phyloP scores from a whole-genome alignment of 1,284 basidiomycete species.

The Schizophyllum commune region DNA sequence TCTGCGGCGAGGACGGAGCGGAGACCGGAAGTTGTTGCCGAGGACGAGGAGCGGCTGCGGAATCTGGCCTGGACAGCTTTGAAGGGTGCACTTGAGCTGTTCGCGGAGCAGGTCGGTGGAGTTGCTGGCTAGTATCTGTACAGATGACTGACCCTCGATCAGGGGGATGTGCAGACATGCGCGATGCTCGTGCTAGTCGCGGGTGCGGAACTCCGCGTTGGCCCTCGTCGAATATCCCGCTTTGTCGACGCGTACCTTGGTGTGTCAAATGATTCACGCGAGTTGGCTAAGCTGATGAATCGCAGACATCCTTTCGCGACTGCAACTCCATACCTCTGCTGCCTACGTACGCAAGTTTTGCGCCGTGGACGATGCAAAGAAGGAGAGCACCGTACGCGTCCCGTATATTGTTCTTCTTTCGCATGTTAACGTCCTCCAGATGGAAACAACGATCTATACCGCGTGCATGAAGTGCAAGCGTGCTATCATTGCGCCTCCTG shows the following conservation, averaged over 20 bases:
- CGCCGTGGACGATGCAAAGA: constrained; percentile 39
- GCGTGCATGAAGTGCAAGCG: constrained; percentile 64
- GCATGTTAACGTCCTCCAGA: constrained; percentile 24
- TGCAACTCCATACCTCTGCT: constrained; percentile 53
- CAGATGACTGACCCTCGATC: neutral
- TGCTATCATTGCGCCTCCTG: constrained; percentile 33
- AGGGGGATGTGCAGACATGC: constrained; percentile 76
- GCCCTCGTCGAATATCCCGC: constrained; percentile 31
- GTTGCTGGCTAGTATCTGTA: neutral
- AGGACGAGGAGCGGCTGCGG: constrained; percentile 44
- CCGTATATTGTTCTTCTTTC: constrained; percentile 1
- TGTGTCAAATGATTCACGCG: constrained; percentile 20
- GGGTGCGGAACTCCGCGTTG: constrained; percentile 43
- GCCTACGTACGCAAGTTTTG: constrained; percentile 67
- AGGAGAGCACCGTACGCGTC: constrained; percentile 39
- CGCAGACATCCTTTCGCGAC: constrained; percentile 52
- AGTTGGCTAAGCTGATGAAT: neutral
- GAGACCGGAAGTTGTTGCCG: constrained; percentile 25
- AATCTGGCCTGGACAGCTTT: constrained; percentile 51
- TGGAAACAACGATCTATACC: constrained; percentile 62
- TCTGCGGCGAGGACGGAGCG: constrained; percentile 21
- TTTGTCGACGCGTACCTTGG: constrained; percentile 69
- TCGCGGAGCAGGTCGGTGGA: constrained; percentile 42
- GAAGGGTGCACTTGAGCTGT: constrained; percentile 48
- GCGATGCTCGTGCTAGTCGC: constrained; percentile 59